A percentile compares a stretch with the other conserved stretches of the same genome.
These are phyloP conservation scores for Coemansia asiatica DNA, from an alignment of 192 early-diverging fungal genomes.

Conservation along the genomic window DNA sequence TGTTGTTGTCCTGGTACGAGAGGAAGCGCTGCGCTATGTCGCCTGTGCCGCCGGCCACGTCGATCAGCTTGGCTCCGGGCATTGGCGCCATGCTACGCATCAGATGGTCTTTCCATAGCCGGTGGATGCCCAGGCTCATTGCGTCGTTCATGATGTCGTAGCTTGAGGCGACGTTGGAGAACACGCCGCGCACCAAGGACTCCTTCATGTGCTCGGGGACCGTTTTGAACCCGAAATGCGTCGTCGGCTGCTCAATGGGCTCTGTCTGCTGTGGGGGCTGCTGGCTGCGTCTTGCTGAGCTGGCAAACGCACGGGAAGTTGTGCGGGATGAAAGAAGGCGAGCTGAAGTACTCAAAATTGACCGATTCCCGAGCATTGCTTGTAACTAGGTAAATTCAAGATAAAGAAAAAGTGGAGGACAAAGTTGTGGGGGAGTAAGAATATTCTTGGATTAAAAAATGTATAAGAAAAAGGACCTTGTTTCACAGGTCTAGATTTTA, in stretches of 20 bases:
- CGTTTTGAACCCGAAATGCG: conserved; percentile 94
- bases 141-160: conserved; percentile 99
- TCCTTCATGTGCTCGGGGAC: conserved; percentile 87
- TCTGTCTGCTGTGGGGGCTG: background rate
- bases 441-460: background rate
- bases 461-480: too few relatives aligned
- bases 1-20: conserved; percentile 74
- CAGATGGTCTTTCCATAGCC: conserved; percentile 96
- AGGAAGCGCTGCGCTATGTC: conserved; percentile 97
- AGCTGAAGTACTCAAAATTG: too few relatives aligned
- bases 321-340: background rate
- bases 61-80: conserved; percentile 79
- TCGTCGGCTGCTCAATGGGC: conserved; percentile 31
- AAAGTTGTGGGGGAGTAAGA: too few relatives aligned
- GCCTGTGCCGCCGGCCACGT: conserved; percentile 98
- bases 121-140: conserved; percentile 91
- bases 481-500: too few relatives aligned
- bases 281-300: background rate
- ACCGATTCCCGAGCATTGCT: too few relatives aligned
- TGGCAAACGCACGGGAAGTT: conserved; percentile 2
- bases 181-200: conserved; percentile 83
- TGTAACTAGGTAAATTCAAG: too few relatives aligned
- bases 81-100: conserved; percentile 79
- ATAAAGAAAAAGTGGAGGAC: too few relatives aligned
- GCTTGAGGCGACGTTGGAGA: conserved; percentile 89